Conservation (phyloP, 768 basidiomycete species). For the Tylopilus balloui region DNA sequence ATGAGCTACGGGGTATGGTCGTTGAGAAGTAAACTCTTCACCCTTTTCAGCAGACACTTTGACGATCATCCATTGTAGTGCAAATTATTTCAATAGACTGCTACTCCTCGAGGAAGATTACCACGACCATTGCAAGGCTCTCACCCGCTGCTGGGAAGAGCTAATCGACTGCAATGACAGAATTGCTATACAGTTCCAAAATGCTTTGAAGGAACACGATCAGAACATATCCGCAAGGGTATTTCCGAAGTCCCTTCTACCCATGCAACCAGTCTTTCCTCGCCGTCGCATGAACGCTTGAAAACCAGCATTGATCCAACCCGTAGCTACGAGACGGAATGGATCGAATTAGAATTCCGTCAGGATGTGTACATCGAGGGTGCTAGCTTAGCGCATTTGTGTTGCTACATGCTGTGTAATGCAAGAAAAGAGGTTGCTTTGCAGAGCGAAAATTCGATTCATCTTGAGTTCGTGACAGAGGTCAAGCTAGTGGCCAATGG, state of each 20-base stretch:
- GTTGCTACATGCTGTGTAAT: too few species aligned
- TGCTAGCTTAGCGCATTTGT: too few species aligned
- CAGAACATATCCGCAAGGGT: conserved; percentile 45
- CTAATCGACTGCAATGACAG: conserved; percentile 38
- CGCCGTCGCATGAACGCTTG: conserved; percentile 3
- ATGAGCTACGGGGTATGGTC: conserved; percentile 42
- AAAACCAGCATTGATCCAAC: not conserved
- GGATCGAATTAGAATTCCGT: not conserved
- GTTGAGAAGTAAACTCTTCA: conserved; percentile 21
- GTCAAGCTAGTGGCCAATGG: conserved; percentile 17
- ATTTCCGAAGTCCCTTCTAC: conserved; percentile 46
- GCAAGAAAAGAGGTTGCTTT: too few species aligned
- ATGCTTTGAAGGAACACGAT: conserved; percentile 45
- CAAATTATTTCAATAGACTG: conserved; percentile 47
- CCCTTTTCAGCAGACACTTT: not conserved
- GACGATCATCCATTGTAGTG: conserved; percentile 32
- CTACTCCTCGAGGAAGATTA: conserved; percentile 56
- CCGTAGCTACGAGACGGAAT: not conserved
- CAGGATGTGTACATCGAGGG: not conserved
- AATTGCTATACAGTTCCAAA: conserved; percentile 33
- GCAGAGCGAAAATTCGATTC: not conserved
- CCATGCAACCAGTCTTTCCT: conserved; percentile 17
- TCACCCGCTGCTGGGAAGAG: conserved; percentile 40
- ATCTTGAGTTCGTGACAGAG: too few species aligned
- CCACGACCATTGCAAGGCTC: conserved; percentile 37